A percentile compares a stretch with the other conserved stretches of the same genome.
Evolutionary conservation across 148 eudicot genomes (phyloP).

Genomic region (Vaccinium corymbosum): DNA sequence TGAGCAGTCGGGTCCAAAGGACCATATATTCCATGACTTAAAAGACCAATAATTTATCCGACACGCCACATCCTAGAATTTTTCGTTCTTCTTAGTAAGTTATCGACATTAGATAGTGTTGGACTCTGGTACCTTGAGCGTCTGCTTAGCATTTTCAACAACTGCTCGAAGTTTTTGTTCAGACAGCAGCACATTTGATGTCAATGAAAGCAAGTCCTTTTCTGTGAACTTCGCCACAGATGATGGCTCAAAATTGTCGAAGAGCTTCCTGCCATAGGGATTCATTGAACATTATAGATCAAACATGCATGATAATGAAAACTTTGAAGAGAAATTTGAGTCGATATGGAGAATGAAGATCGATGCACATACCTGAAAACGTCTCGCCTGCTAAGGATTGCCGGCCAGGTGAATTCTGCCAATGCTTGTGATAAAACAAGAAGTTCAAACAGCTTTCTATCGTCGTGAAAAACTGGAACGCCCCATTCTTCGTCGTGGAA

Average conservation of each 20-base stretch:
- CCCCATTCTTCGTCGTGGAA: slow-evolving; percentile 87
- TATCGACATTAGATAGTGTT: not conserved
- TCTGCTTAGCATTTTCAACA: slow-evolving; percentile 55
- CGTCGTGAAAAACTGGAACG: slow-evolving; percentile 55
- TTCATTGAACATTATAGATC: not conserved
- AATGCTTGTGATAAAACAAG: slow-evolving; percentile 53
- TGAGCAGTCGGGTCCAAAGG: no score
- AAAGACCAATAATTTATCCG: not conserved
- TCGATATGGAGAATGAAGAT: not conserved
- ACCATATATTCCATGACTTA: not conserved
- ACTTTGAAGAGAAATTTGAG: not conserved
- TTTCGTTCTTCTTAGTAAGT: not conserved
- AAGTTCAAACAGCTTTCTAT: slow-evolving; percentile 51
- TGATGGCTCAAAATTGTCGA: slow-evolving; percentile 52
- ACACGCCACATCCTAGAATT: not conserved
- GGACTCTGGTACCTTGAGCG: slow-evolving; percentile 43
- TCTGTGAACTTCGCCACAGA: slow-evolving; percentile 45
- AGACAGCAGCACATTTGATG: slow-evolving; percentile 42
- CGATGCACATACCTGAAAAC: slow-evolving; percentile 39
- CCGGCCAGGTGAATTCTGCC: slow-evolving; percentile 68
- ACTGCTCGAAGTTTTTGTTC: slow-evolving; percentile 64
- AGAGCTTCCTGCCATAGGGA: slow-evolving; percentile 40
- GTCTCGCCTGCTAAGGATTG: slow-evolving; percentile 48
- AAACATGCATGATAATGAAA: no score
- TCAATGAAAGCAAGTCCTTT: slow-evolving; percentile 34